Conservation (phyloP, 2,329 filamentous ascomycete species). For the Ilyonectria sp. region DNA sequence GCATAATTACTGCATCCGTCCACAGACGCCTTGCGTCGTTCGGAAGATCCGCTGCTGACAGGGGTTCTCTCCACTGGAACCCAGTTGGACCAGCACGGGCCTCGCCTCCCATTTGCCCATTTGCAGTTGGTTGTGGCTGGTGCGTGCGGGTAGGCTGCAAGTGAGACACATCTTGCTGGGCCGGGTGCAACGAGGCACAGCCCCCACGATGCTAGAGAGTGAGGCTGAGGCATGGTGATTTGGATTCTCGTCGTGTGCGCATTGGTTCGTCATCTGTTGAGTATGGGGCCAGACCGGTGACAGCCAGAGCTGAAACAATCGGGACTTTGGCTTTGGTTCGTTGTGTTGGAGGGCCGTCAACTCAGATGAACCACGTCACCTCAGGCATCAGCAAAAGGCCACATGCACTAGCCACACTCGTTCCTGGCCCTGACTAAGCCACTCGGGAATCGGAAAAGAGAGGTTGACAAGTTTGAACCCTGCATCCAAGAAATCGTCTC, state of each 20-base stretch:
- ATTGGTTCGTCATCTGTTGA: background rate
- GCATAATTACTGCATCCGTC: slow-evolving; percentile 26
- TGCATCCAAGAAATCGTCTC: background rate
- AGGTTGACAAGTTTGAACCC: background rate
- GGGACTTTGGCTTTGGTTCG: slow-evolving; percentile 9
- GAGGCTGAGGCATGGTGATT: background rate
- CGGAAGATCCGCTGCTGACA: slow-evolving; percentile 22
- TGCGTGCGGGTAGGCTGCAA: slow-evolving; percentile 1
- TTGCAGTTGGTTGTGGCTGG: slow-evolving; percentile 15
- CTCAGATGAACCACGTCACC: slow-evolving; percentile 26
- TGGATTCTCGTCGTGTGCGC: background rate
- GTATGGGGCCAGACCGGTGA: background rate
- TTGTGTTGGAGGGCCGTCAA: slow-evolving; percentile 13
- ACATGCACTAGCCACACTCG: slow-evolving; percentile 23
- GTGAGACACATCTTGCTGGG: background rate
- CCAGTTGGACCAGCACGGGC: slow-evolving; percentile 3
- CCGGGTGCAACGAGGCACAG: background rate
- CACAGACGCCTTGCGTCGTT: slow-evolving; percentile 1
- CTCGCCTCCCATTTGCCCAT: background rate
- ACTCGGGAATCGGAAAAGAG: background rate
- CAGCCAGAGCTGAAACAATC: slow-evolving; percentile 8
- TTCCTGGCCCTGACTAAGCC: slow-evolving; percentile 6
- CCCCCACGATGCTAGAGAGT: background rate
- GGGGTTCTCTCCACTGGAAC: slow-evolving; percentile 22
- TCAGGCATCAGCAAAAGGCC: background rate